Percentiles rank a stretch among this genome's conserved stretches.
Evolutionary conservation across 495 filamentous ascomycete species (phyloP).

Genomic region (Chlorociboria aeruginascens): DNA sequence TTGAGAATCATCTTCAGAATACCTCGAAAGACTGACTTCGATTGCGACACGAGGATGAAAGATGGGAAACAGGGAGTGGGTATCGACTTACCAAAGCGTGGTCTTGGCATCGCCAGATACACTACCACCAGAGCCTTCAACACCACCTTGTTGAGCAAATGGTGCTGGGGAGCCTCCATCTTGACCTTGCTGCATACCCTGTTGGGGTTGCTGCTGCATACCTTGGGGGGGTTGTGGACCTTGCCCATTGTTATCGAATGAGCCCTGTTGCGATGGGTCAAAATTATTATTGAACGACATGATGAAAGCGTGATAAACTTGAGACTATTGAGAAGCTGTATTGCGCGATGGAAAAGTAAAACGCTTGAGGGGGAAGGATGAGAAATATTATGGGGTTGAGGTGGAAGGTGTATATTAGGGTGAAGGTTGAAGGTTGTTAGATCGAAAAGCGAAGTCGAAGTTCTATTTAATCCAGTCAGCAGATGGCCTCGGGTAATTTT

Average conservation of each 20-base stretch:
- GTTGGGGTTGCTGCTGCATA: slow-evolving; percentile 42
- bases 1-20: no score
- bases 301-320: slow-evolving; percentile 8
- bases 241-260: slow-evolving; percentile 16
- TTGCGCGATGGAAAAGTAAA: neutral
- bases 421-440: no score
- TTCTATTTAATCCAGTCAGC: no score
- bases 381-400: no score
- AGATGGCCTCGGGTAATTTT: no score
- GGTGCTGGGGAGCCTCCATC: slow-evolving; percentile 27
- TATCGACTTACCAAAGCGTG: slow-evolving; percentile 58
- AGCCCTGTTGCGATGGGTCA: slow-evolving; percentile 15
- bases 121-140: slow-evolving; percentile 31
- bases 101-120: slow-evolving; percentile 58
- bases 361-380: neutral
- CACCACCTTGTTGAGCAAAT: slow-evolving; percentile 19
- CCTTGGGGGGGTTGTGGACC: slow-evolving; percentile 12
- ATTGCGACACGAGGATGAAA: neutral
- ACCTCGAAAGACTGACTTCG: no score
- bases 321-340: neutral
- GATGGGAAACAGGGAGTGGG: neutral
- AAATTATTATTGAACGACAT: neutral
- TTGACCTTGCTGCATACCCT: slow-evolving; percentile 37
- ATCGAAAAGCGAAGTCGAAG: no score
- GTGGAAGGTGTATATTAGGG: no score